Evolutionary conservation across 2,329 filamentous ascomycete genomes (phyloP).

Genomic region (Talaromyces sp.): DNA sequence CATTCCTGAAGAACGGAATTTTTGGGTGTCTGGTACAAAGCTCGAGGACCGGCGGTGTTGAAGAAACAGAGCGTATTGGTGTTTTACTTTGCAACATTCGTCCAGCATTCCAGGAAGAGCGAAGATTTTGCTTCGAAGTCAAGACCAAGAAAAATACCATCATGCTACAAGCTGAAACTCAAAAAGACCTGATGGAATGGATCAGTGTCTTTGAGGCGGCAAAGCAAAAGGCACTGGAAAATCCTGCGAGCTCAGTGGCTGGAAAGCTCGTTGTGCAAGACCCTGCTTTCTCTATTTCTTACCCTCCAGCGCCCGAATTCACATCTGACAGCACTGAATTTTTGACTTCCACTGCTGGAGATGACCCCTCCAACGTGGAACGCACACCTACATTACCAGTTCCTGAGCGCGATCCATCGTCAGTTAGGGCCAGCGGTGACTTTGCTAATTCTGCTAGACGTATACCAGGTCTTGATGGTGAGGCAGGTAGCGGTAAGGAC

Average conservation of each 20-base stretch:
- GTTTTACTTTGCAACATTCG: slow-evolving; percentile 91
- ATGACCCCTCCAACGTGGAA: slow-evolving; percentile 56
- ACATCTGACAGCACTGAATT: slow-evolving; percentile 74
- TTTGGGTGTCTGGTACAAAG: slow-evolving; percentile 92
- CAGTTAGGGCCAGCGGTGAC: slow-evolving; percentile 69
- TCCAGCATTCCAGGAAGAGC: slow-evolving; percentile 85
- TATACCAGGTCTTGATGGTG: slow-evolving; percentile 53
- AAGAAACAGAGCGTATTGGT: slow-evolving; percentile 94
- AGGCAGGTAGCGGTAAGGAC: slow-evolving; percentile 72
- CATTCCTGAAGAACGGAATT: slow-evolving; percentile 90
- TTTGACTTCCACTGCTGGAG: slow-evolving; percentile 52
- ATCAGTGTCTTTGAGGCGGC: slow-evolving; percentile 88
- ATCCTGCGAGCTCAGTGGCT: slow-evolving; percentile 52
- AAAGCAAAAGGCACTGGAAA: slow-evolving; percentile 87
- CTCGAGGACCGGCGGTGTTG: slow-evolving; percentile 72
- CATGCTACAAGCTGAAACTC: slow-evolving; percentile 87
- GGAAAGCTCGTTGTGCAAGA: slow-evolving; percentile 49
- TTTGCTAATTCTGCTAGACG: slow-evolving; percentile 48
- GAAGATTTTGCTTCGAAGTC: slow-evolving; percentile 95
- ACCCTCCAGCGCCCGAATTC: slow-evolving; percentile 84
- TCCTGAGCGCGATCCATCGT: slow-evolving; percentile 58
- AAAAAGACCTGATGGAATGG: slow-evolving; percentile 90
- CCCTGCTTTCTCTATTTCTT: slow-evolving; percentile 87
- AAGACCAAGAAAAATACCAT: slow-evolving; percentile 95
- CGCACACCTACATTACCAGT: slow-evolving; percentile 63